Evolutionary conservation across 2,329 filamentous ascomycete genomes (phyloP).

Genomic region (Epicoccum sorghinum): DNA sequence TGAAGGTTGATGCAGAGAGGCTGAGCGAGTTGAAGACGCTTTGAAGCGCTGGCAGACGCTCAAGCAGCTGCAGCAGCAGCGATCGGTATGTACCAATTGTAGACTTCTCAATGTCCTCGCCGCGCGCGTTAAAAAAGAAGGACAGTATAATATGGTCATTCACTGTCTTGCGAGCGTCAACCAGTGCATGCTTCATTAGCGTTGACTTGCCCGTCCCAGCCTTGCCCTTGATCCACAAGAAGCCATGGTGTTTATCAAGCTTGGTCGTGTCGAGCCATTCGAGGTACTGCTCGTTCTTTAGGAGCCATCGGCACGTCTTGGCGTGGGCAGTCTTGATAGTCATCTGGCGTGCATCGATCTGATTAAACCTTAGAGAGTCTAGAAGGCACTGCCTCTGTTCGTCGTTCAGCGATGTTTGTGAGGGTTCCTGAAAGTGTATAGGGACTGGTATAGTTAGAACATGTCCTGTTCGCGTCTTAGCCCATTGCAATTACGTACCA

Average conservation of each 20-base stretch:
- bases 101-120: constrained; percentile 26
- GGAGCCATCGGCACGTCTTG: constrained; percentile 53
- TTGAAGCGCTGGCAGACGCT: constrained; percentile 7
- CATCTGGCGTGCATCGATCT: constrained; percentile 48
- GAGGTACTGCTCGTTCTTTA: constrained; percentile 41
- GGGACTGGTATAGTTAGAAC: too few species aligned
- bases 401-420: too few species aligned
- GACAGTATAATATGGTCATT: constrained; percentile 14
- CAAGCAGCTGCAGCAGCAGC: constrained; percentile 34
- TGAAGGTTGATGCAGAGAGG: constrained; percentile 3
- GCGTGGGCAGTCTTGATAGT: constrained; percentile 48
- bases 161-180: constrained; percentile 14
- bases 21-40: constrained; percentile 6
- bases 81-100: constrained; percentile 33
- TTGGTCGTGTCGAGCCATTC: constrained; percentile 47
- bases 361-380: constrained; percentile 35
- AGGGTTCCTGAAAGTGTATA: too few species aligned
- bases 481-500: too few species aligned
- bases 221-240: constrained; percentile 40
- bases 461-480: too few species aligned
- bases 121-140: constrained; percentile 40
- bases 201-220: constrained; percentile 52
- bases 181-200: constrained; percentile 45
- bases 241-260: constrained; percentile 28
- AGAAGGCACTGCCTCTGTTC: not conserved